Base-by-base conservation (phyloP, 2,329 filamentous ascomycete genomes). In the Hirsutella minnesotensis region DNA sequence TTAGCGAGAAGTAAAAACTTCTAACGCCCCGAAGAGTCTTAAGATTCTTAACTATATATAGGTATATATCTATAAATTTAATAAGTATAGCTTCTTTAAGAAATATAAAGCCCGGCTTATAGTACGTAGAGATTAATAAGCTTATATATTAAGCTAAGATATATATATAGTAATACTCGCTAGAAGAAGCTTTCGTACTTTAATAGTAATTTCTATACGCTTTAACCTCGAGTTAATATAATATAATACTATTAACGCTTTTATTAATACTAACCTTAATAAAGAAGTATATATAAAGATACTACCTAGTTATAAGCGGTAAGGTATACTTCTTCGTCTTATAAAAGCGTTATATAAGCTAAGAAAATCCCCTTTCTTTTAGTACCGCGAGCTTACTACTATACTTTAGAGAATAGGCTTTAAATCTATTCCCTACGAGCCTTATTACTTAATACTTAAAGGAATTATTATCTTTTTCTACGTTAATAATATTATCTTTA, bases 1-100 rank as follows among this genome's bases (percentile, higher is more conserved):
- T n/a, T n/a, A n/a, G n/a, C n/a, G n/a, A n/a, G n/a, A n/a, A n/a
- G n/a, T n/a, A n/a, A n/a, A n/a, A n/a, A n/a, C n/a, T n/a, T n/a
- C n/a, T n/a, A n/a, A n/a, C n/a, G n/a, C n/a, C n/a, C n/a, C n/a
- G n/a, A n/a, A n/a, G n/a, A n/a, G n/a, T n/a, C n/a, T n/a, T n/a
- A n/a, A n/a, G n/a, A n/a, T n/a, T n/a, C n/a, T n/a, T n/a, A n/a
- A n/a, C n/a, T n/a, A n/a, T n/a, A n/a, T n/a, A n/a, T 29, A 29
- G 27, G 27, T 29, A 29, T 29, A 8, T 29, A 7, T 7, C 13
- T 29, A 29, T 29, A 29, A 46, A 20, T 33, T 39, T 20, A 34
- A 46, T 37, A 46, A 46, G 21, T 20, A 46, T 22, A 24, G 41
- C 30, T 37, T 37, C 31, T 34, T 46, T 18, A 38, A n/a, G n/a